Evolutionary conservation across 495 filamentous ascomycete genomes (phyloP), one percentile per base, ranked within the genome.

Genomic region (Geoglossum glabrum): DNA sequence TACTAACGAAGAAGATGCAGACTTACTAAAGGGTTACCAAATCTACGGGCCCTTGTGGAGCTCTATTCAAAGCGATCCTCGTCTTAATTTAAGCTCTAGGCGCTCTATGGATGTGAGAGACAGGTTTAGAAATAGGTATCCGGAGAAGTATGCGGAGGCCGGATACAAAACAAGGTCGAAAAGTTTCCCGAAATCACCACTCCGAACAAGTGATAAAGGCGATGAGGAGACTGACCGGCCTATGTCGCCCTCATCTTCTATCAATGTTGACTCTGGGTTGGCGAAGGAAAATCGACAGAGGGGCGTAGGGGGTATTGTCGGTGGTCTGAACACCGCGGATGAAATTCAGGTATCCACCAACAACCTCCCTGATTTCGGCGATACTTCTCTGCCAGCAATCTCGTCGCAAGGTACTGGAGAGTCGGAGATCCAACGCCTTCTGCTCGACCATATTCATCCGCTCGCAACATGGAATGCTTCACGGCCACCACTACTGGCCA

Each of bases 51-150:
- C 85, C 46, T 74, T 81, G 23, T 95, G 89, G 89, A 84, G 84
- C 21, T 74, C 77, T 33, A 94, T 95, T 27, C 81, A 83, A 61
- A 75, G 82, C 52, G 87, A 94, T 63, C 69, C 76, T 11, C 72
- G 74, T 17, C 76, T 90, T 52, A 75, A 81, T 21, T 71, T 95
- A 11, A 68, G 73, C 9, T 78, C 73, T 63, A 77, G 88, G 57
- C 77, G 79, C 38, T 79, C 86, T 1, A 88, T 85, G 5, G 87
- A 95, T 64, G 70, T 95, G 13, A 74, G 89, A 52, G 89, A 95
- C 67, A 76, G 87, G 7, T 83, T 93, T 56, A 76, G 89, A 21
- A 88, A 85, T 59, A 84, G 82, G 56, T 89, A 83, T 61, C 86
- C 87, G 7, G 79, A 85, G 38, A 77, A 82, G 51, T 92, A 85